Evolutionary conservation across 148 eudicot species (phyloP), one percentile per base, ranked within the genome.

Genomic region (Rhododendron ferrugineum): DNA sequence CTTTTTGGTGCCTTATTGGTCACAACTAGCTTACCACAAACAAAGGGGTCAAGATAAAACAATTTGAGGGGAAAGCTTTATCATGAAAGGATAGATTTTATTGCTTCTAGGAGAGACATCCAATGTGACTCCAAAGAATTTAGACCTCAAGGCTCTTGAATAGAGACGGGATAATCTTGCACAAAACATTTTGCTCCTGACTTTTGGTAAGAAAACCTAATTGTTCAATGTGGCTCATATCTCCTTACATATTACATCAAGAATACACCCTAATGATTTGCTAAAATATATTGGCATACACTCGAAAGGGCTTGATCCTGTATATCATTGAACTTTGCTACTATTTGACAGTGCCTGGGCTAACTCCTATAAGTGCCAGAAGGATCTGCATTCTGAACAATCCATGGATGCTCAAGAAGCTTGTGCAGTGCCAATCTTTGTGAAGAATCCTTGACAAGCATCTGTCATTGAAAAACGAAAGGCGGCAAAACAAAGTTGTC

Each of bases 321-420:
- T 14, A 50, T 34, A 74, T 74, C 37, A 70, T 32, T 70, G 2
- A 14, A 78, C 80, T 30, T 28, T 46, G 47, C 11, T 26, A 75
- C 42, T 40, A 40, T 42, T 20, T 2, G 18, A 14, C 58, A 54
- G 58, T 54, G 58, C 58, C 58, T 54, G 16, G 58, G 84, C 88
- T 80, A 92, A 83, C 88, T 87, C 90, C 86, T 93, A 86, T 95
- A 97, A 62, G 92, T 86, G 40, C 99, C 99, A 44, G 98, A 92
- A 64, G 98, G 96, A 85, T 96, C 98, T 76, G 98, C 98, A 88
- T 95, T 91, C 85, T 95, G 98, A 64, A 96, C 87, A 13, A 96
- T 95, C 99, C 99, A 96, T 44, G 99, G 93, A 89, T 96, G 99
- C 90, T 96, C 98, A 28, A 96, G 91, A 62, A 96, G 88, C 92